Base-by-base conservation (phyloP, 2,329 filamentous ascomycete species). In the Cercospora nicotianae region DNA sequence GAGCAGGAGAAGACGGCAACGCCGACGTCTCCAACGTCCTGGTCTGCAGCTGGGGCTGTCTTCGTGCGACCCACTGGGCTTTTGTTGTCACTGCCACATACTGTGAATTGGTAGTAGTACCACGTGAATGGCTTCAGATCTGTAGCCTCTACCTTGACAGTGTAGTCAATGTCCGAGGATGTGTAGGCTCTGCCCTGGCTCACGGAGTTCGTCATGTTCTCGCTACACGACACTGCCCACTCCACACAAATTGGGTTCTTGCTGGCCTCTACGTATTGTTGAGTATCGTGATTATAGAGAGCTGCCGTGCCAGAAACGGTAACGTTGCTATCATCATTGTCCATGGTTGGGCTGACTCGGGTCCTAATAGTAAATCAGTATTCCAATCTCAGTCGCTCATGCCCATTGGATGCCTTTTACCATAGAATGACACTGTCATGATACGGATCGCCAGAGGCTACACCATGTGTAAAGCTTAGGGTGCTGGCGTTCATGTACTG, bases 391-490 rank as follows among this genome's bases (percentile, higher is more conserved):
- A 4, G n/a, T 8, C 6, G 23, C 5, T 55, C 23, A 20, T 16
- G 23, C 5, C 16, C 48, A n/a, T n/a, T n/a, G 23, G 7, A 9
- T 28, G 48, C 20, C 18, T 36, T 36, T 26, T 33, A 33, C 80
- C 80, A 81, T 1, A 81, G 72, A 33, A 81, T 80, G 8, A 81
- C 78, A 8, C 74, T 78, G 42, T 80, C 73, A 1, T 81, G 77
- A 66, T 81, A 83, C 13, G 81, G 81, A 67, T 83, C 81, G n/a
- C 80, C 80, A 8, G 78, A 71, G 60, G 75, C 74, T 6, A 74
- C 68, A 16, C 71, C 88, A 70, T 91, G 88, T 6, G 87, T 91
- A 78, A 90, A 90, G 72, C 83, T 85, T 64, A 90, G 79, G 70
- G 81, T 74, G 8, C 81, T 76, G 0, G 83, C 78, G n/a, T 83